phyloP scores from a whole-genome alignment of 176 grass and related monocot genomes.

The Oryza glumipatula region DNA sequence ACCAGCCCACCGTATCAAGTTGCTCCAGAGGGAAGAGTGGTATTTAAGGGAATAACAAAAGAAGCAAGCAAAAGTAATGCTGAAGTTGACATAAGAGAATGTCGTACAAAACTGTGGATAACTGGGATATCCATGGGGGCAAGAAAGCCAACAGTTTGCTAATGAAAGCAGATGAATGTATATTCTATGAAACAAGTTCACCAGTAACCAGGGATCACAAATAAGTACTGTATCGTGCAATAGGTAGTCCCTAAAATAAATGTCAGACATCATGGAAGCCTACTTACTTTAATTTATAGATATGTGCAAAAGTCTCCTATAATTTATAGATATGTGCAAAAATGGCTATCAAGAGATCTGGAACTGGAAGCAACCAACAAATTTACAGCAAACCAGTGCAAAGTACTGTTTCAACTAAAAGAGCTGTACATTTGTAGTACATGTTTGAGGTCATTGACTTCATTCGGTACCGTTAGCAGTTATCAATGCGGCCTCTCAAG shows the following conservation, averaged over 20 bases:
- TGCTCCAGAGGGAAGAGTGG: not conserved
- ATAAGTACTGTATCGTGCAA: not conserved
- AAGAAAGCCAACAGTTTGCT: not conserved
- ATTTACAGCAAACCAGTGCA: slow-evolving; percentile 8
- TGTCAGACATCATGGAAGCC: not conserved
- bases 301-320: slow-evolving; percentile 2
- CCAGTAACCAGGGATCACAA: not conserved
- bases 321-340: slow-evolving; percentile 1
- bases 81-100: not conserved
- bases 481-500: slow-evolving; percentile 13
- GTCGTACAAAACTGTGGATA: not conserved
- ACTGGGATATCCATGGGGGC: not conserved
- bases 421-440: not conserved
- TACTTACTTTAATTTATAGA: not conserved
- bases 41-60: not conserved
- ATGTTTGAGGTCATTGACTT: slow-evolving; percentile 23
- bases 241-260: not conserved
- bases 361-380: not conserved
- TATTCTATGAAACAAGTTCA: not conserved
- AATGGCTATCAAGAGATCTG: not conserved
- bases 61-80: not conserved
- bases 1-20: not conserved
- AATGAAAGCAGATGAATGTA: not conserved
- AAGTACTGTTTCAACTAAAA: slow-evolving; percentile 22
- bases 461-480: not conserved